Evolutionary conservation across 2,329 filamentous ascomycete species (phyloP), one percentile per base, ranked within the genome.

Genomic region (Eutypa lata): DNA sequence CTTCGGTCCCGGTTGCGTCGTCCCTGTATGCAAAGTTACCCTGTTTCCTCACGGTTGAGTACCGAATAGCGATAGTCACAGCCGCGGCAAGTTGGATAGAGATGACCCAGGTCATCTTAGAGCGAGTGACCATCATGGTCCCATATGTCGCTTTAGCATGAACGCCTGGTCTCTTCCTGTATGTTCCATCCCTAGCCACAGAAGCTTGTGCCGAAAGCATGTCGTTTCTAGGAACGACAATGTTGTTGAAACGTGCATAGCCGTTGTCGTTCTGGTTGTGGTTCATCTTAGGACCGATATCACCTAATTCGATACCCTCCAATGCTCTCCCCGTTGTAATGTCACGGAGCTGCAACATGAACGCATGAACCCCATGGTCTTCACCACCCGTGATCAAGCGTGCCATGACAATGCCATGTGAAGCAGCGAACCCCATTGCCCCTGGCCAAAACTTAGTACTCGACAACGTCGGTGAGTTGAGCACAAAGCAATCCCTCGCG

Each of bases 11-110:
- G 21, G 48, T 49, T 28, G 52, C 54, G 22, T 46, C 52, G 24
- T 52, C 47, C 28, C 44, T 45, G 19, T 19, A n/a, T 11, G 33
- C 14, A 3, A 55, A 51, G 28, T 24, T 22, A 18, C 55, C 57
- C 58, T 68, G 65, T 35, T 57, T 52, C 16, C 65, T 60, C 38
- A 65, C 57, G 11, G 55, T 60, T 24, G 66, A 69, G 56, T 70
- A 72, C 21, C 68, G 63, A 45, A 65, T 65, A 13, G 68, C 65
- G 26, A 68, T 69, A 16, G 67, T 63, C n/a, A 69, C 63, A 3
- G 69, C 68, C 48, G 64, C 64, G 7, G 68, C 61, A 22, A 71
- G 56, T 24, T 62, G 54, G 52, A 65, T 67, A 8, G 61, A 63
- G 11, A 57, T 58, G 24, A 54, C 56, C 28, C 60, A 57, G 4